phyloP scores from a whole-genome alignment of 2,329 filamentous ascomycete species.

The Thermomyces lanuginosus region DNA sequence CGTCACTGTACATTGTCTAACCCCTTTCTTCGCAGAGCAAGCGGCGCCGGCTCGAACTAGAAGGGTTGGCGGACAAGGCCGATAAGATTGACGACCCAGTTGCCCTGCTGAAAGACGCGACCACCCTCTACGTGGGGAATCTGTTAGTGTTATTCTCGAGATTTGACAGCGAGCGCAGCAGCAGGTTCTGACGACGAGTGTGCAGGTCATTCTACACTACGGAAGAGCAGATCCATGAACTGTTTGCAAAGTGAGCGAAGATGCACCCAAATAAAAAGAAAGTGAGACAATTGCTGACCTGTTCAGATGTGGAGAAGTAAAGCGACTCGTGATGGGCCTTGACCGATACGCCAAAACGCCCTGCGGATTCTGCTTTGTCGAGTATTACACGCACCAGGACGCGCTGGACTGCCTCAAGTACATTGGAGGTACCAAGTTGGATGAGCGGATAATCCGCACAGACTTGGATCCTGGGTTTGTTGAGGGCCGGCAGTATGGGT shows the following conservation, averaged over 20 bases:
- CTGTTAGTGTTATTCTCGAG: conserved; percentile 42
- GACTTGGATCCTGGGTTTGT: conserved; percentile 92
- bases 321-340: conserved; percentile 92
- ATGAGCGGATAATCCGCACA: conserved; percentile 89
- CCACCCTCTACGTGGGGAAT: conserved; percentile 95
- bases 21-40: conserved; percentile 43
- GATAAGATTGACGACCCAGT: conserved; percentile 47
- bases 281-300: conserved; percentile 5
- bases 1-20: conserved; percentile 3
- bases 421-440: conserved; percentile 90
- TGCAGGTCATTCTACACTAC: conserved; percentile 97
- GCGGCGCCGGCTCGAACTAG: conserved; percentile 42
- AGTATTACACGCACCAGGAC: conserved; percentile 97
- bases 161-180: background rate
- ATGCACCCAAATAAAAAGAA: background rate
- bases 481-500: conserved; percentile 88
- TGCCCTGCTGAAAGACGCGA: conserved; percentile 70
- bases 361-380: conserved; percentile 98
- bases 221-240: conserved; percentile 95
- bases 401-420: conserved; percentile 98
- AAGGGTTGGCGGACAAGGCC: conserved; percentile 38
- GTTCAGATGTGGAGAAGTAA: conserved; percentile 72
- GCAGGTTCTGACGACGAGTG: too few species aligned
- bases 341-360: conserved; percentile 96
- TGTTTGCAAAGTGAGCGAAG: conserved; percentile 59